Base-by-base conservation (phyloP, 2,329 filamentous ascomycete genomes). In the Fusarium sterilihyphosum region DNA sequence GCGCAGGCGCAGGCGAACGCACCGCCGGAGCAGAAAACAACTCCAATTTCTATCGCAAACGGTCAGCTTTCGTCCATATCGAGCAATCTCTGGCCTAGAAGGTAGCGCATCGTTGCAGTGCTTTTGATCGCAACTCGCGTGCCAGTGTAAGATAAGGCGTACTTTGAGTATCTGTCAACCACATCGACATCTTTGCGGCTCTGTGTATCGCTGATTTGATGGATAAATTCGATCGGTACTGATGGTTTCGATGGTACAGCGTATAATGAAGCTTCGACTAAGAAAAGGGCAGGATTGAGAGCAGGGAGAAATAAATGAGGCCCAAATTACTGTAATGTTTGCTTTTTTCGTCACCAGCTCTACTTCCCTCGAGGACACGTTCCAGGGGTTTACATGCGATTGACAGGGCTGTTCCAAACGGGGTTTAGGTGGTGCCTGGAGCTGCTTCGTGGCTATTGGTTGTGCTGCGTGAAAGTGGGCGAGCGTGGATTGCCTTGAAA, bases 21-120 rank as follows among this genome's bases (percentile, higher is more conserved):
- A 98, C 95, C 96, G 81, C 95, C 96, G 81, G 94, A 96, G 89
- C 96, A 98, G 88, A 99, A 99, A 82, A 95, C 94, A 73, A 98
- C 95, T 78, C 96, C 96, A 80, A 98, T 93, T 85, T 99, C 96
- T 98, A 80, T 78, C 56, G n/a, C 65, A 41, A 67, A 62, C 16
- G 24, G 80, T 86, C 67, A 86, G 83, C 73, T 61, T 75, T 56
- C 29, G 24, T 44, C 17, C 24, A 20, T 35, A 59, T 17, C 8
- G n/a, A 14, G 14, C 17, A 33, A 29, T 37, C 24, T 24, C 37
- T 47, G 18, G 41, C 31, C 43, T 38, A 20, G 33, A 44, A 47
- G 49, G 46, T 35, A 29, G 47, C 52, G 47, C 61, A 62, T 58
- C 68, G 59, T 58, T 29, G 49, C 40, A 31, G 29, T 35, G 40